phyloP scores from a whole-genome alignment of 2,329 filamentous ascomycete genomes.

The Knoxdaviesia proteae region DNA sequence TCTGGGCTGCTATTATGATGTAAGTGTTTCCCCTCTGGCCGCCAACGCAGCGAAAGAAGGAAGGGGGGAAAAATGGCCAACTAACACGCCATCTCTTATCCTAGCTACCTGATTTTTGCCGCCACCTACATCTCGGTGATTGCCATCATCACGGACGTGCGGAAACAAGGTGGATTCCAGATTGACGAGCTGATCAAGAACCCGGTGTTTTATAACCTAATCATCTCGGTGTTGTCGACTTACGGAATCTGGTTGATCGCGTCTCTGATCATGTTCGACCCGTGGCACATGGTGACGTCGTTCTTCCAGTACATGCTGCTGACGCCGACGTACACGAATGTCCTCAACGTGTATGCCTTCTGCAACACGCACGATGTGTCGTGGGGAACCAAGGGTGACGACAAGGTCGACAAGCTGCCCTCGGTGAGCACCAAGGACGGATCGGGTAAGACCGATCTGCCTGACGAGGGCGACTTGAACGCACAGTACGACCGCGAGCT shows the following conservation, averaged over 20 bases:
- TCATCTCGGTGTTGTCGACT: constrained; percentile 78
- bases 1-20: constrained; percentile 92
- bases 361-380: constrained; percentile 97
- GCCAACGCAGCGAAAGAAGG: too few species aligned
- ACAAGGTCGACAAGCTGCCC: constrained; percentile 79
- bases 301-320: constrained; percentile 88
- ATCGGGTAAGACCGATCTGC: constrained; percentile 78
- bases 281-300: constrained; percentile 98
- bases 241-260: constrained; percentile 85
- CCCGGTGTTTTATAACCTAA: constrained; percentile 75
- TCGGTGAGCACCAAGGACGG: constrained; percentile 80
- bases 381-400: constrained; percentile 95
- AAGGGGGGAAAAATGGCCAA: constrained; percentile 5
- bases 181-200: constrained; percentile 64
- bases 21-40: constrained; percentile 21
- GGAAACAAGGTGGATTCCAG: constrained; percentile 39
- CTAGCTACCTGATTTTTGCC: constrained; percentile 76
- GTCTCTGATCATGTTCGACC: constrained; percentile 87
- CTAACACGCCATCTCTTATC: background rate
- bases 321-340: constrained; percentile 93
- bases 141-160: constrained; percentile 55
- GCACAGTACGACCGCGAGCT: constrained; percentile 84
- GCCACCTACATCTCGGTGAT: constrained; percentile 84
- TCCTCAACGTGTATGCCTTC: constrained; percentile 97
- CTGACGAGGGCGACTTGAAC: constrained; percentile 87